Base-by-base conservation (phyloP, 2,329 filamentous ascomycete species). In the Aspergillus spinulosporus region DNA sequence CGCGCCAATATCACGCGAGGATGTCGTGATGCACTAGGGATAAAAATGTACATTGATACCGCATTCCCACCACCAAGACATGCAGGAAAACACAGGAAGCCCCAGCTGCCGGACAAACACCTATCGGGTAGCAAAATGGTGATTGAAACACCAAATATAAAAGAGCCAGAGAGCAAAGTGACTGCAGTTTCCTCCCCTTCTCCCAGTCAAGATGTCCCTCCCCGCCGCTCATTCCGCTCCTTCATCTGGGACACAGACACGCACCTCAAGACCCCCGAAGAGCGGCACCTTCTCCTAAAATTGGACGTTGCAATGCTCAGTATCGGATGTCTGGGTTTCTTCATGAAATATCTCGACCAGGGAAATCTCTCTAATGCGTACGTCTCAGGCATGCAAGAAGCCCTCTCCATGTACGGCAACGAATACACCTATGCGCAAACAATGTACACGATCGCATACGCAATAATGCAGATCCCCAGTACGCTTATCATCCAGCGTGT, bases 361-460 rank as follows among this genome's bases (percentile, higher is more conserved):
- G 55, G 51, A 2, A 60, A 58, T 42, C 50, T 58, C 3, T 36
- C 58, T 3, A 60, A 58, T 37, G 58, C 58, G 3, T 60, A 60
- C 31, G 55, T 60, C 5, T 58, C 52, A 14, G 60, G 60, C 7
- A 60, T 62, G 58, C 52, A 62, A 42, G 60, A 62, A 32, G 53
- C 46, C 1, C 51, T 60, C 21, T 44, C 51, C 4, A 58, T 62
- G 53, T 55, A 54, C 29, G 56, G 58, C n/a, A 62, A 62, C 32
- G 52, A 59, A 36, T 62, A 59, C 44, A 60, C 55, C 2, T 60
- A 60, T 26, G 51, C 51, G 2, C 21, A 9, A 8, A 58, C 54
- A 14, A 59, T 62, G 3, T 71, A 68, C 44, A 67, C 67, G 7
- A 49, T 65, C 43, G 51, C 54, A 8, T 62, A 70, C 66, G 66